A percentile compares a stretch with the other conserved stretches of the same genome.
Evolutionary conservation across 306 rosid species (phyloP).

Genomic region (Crataegus laevigata): DNA sequence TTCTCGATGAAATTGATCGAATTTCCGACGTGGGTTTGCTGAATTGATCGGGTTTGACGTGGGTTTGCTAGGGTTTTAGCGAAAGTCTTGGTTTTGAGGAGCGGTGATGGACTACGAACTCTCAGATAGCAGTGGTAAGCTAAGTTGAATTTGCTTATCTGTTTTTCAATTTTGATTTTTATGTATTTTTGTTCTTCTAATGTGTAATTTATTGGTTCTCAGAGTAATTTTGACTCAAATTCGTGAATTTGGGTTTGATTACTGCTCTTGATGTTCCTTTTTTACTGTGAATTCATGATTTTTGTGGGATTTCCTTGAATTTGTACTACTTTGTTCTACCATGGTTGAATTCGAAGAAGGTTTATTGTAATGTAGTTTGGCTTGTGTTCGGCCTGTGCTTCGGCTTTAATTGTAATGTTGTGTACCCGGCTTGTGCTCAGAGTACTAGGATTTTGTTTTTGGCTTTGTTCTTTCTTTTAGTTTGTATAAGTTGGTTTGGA

Average conservation of each 20-base stretch:
- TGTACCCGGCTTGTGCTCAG: not conserved
- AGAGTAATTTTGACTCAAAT: constrained; percentile 2
- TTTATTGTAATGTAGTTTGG: not conserved
- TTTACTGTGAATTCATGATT: constrained; percentile 6
- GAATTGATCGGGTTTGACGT: constrained; percentile 15
- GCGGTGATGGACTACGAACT: constrained; percentile 56
- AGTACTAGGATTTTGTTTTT: not conserved
- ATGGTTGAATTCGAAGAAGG: not conserved
- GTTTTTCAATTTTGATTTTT: not conserved
- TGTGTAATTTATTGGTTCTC: constrained; percentile 2
- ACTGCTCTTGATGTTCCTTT: not conserved
- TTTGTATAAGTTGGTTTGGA: not conserved
- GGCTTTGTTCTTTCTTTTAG: not conserved
- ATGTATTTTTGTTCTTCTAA: not conserved
- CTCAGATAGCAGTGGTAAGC: constrained; percentile 81
- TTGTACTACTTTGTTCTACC: not conserved
- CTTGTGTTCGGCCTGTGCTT: not conserved
- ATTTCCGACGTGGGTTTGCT: constrained; percentile 6
- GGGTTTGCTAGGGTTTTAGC: constrained; percentile 9
- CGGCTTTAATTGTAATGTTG: too few species aligned
- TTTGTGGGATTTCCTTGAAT: constrained; percentile 6
- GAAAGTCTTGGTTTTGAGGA: constrained; percentile 8
- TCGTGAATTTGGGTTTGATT: not conserved
- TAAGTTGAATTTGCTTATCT: not conserved
- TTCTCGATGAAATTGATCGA: constrained; percentile 15